Evolutionary conservation across 176 grass and related monocot genomes (phyloP).

Genomic region (Phyllostachys edulis): DNA sequence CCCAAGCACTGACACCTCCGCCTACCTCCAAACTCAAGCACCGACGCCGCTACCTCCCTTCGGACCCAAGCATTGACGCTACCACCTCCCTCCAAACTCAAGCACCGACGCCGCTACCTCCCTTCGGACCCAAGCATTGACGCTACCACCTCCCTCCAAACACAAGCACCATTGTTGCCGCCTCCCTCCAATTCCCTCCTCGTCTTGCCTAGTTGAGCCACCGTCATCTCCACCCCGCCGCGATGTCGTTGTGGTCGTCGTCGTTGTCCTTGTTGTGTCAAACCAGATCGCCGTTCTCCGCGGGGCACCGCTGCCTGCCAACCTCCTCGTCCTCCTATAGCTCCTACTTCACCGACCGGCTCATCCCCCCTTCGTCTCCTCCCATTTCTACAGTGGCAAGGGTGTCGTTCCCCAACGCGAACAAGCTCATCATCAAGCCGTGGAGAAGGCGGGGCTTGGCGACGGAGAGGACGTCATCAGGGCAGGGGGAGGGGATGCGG

Average conservation of each 20-base stretch:
- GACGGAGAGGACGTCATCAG: slow-evolving; percentile 45
- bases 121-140: too few species aligned
- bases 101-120: too few species aligned
- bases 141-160: too few species aligned
- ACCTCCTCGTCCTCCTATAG: slow-evolving; percentile 66
- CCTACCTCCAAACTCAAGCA: too few species aligned
- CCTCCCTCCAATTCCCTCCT: too few species aligned
- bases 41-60: too few species aligned
- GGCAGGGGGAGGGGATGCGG: slow-evolving; percentile 40
- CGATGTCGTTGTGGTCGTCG: slow-evolving; percentile 49
- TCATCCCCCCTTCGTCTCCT: slow-evolving; percentile 79
- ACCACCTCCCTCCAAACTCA: too few species aligned
- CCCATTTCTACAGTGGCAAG: slow-evolving; percentile 28
- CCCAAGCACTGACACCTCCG: too few species aligned
- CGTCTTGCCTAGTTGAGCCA: too few species aligned
- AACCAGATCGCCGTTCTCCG: slow-evolving; percentile 77
- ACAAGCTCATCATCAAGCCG: slow-evolving; percentile 42
- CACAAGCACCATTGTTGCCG: too few species aligned
- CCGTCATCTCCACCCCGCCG: not conserved
- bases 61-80: too few species aligned
- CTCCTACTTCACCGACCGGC: slow-evolving; percentile 61
- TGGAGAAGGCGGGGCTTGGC: too few species aligned
- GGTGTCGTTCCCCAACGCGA: not conserved
- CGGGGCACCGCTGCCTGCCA: slow-evolving; percentile 48
- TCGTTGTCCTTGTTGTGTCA: slow-evolving; percentile 56